Evolutionary conservation across 306 rosid species (phyloP), one percentile per base, ranked within the genome.

Genomic region (Mucuna pruriens): DNA sequence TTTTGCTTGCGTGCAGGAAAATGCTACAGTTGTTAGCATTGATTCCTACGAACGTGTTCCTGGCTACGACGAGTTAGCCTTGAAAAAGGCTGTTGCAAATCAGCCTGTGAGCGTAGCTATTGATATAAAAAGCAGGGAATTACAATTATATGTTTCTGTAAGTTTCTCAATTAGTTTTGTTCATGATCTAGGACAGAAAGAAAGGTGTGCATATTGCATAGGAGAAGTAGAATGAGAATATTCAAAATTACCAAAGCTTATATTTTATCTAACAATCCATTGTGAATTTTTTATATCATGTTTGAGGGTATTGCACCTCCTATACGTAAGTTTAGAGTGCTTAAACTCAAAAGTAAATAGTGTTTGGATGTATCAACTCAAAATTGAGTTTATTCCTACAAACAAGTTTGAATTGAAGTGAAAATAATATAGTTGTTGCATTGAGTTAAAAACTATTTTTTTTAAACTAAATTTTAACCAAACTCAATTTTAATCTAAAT

Each of bases 41-140:
- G 94, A 92, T 60, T 29, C 0, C 36, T 96, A 85, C 2, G 98
- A 93, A 85, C 98, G 93, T 86, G 99, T 93, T 71, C 85, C 92
- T 26, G 45, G 54, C 1, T 80, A 92, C 80, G 81, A 87, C 45
- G 99, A 96, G 86, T 9, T 29, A 4, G 94, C 98, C 8, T 83
- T 96, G 90, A 25, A 82, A 74, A 93, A 87, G 74, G 98, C 99
- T 4, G 90, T 88, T 55, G 88, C 98, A 10, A 85, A 83, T 73
- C 99, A 96, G 83, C 97, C 95, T 0, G 74, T 96, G 4, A 83
- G 89, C 1, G 87, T 96, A 34, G 97, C 99, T 64, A 80, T 96
- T 79, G 99, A 96, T 90, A 98, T 87, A 69, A 97, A 94, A 3
- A 98, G 99, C 85, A 86, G 94, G 92, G 93, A 64, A 64, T 96